Conservation (phyloP, 192 early-diverging fungal species). For the Spinellus fusiger region DNA sequence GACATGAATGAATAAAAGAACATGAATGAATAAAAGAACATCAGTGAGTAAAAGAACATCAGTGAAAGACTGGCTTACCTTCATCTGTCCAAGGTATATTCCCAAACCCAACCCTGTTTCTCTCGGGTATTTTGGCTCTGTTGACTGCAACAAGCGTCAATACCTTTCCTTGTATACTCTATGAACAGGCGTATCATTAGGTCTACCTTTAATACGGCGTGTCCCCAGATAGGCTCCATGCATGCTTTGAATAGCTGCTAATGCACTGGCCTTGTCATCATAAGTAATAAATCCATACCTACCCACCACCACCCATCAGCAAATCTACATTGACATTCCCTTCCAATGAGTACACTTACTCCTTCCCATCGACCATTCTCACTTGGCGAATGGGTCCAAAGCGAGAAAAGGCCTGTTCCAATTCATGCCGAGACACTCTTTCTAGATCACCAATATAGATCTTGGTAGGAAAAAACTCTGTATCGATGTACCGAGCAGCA, state of each 20-base stretch:
- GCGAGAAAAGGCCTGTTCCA: constrained; percentile 32
- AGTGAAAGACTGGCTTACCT: no score
- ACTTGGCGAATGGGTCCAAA: constrained; percentile 42
- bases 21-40: not conserved
- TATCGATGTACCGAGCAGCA: constrained; percentile 44
- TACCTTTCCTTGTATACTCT: not conserved
- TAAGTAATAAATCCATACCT: constrained; percentile 48
- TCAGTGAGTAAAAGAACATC: no score
- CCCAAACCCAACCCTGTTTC: constrained; percentile 47
- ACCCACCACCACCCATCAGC: not conserved
- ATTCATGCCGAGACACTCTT: constrained; percentile 18
- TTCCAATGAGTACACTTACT: constrained; percentile 16
- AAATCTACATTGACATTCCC: not conserved
- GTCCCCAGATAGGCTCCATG: constrained; percentile 37
- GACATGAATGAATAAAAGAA: no score
- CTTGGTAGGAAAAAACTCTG: constrained; percentile 46
- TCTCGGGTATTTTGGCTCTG: constrained; percentile 47
- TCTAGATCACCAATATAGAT: constrained; percentile 45
- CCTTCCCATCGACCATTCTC: constrained; percentile 45
- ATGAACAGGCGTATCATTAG: not conserved
- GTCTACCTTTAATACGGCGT: constrained; percentile 25
- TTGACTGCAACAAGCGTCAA: constrained; percentile 29
- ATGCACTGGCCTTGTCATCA: constrained; percentile 33
- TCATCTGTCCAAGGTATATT: constrained; percentile 49
- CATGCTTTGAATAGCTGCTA: constrained; percentile 38